Evolutionary conservation across 257 asterid species (phyloP).

Genomic region (Solanum pinnatisectum): DNA sequence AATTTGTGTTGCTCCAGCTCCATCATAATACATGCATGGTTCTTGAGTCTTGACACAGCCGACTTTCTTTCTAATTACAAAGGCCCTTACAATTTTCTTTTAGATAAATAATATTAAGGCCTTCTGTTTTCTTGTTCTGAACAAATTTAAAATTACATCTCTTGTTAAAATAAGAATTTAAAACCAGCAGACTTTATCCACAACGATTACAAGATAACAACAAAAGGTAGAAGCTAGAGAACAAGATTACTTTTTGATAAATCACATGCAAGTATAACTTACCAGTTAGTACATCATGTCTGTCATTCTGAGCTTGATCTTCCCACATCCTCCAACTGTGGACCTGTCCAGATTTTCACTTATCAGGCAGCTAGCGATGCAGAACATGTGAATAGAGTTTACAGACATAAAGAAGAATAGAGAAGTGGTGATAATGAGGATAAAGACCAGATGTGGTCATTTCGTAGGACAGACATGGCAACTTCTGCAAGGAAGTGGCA

Average conservation of each 20-base stretch:
- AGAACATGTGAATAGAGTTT: background rate
- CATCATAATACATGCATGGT: background rate
- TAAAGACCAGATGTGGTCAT: background rate
- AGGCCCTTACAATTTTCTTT: background rate
- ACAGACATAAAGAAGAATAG: background rate
- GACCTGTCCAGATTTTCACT: conserved; percentile 36
- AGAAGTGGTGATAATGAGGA: background rate
- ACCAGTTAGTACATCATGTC: conserved; percentile 61
- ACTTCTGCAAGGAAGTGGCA: background rate
- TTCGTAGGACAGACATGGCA: background rate
- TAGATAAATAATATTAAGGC: background rate
- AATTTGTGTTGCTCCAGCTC: background rate
- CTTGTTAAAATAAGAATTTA: background rate
- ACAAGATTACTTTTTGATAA: background rate
- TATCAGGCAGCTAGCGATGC: conserved; percentile 1
- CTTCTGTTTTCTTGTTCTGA: background rate
- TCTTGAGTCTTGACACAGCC: background rate
- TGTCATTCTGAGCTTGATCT: conserved; percentile 85
- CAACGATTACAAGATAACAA: background rate
- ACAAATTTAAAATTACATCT: background rate
- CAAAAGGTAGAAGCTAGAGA: background rate
- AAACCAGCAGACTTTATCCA: background rate
- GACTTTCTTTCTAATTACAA: background rate
- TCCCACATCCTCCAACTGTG: conserved; percentile 97
- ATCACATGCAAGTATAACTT: conserved; percentile 4